Conservation (phyloP, 352 stramenopile genomes). For the Pythium insidiosum region DNA sequence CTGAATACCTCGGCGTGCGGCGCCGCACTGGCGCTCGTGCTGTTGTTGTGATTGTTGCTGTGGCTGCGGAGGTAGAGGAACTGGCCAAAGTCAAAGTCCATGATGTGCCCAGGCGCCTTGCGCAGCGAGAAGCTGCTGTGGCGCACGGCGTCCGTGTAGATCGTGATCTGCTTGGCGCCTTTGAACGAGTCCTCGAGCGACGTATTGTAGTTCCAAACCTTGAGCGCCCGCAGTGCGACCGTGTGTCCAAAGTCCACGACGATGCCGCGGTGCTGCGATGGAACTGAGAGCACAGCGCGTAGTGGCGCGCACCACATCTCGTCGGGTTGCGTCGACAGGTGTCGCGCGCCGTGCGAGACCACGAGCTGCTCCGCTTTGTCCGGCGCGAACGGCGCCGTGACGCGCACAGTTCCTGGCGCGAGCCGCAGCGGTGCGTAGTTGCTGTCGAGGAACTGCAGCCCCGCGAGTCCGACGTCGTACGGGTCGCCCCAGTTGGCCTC, state of each 20-base stretch:
- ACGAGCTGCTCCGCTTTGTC: slow-evolving; percentile 30
- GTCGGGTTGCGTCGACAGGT: slow-evolving; percentile 33
- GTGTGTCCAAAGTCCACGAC: slow-evolving; percentile 37
- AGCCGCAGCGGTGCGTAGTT: slow-evolving; percentile 37
- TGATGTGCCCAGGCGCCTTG: slow-evolving; percentile 71
- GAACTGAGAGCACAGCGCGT: slow-evolving; percentile 24
- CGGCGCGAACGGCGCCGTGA: slow-evolving; percentile 28
- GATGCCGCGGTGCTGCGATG: slow-evolving; percentile 28
- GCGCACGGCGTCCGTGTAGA: slow-evolving; percentile 39
- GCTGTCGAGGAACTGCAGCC: slow-evolving; percentile 49
- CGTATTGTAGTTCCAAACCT: slow-evolving; percentile 79
- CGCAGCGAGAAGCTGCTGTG: slow-evolving; percentile 53
- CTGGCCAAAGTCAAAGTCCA: slow-evolving; percentile 81
- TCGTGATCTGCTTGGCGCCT: slow-evolving; percentile 49
- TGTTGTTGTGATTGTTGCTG: neutral
- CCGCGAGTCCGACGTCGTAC: slow-evolving; percentile 51
- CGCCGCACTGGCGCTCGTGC: neutral
- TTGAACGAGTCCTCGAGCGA: slow-evolving; percentile 71
- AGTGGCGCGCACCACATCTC: slow-evolving; percentile 64
- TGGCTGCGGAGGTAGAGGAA: slow-evolving; percentile 38
- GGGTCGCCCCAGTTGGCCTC: slow-evolving; percentile 70
- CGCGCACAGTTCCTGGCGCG: slow-evolving; percentile 13
- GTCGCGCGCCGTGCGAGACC: slow-evolving; percentile 24
- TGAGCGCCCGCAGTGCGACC: slow-evolving; percentile 39
- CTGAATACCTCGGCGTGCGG: neutral